phyloP scores from a whole-genome alignment of 129 eudicot genomes.

The Deinandra increscens region DNA sequence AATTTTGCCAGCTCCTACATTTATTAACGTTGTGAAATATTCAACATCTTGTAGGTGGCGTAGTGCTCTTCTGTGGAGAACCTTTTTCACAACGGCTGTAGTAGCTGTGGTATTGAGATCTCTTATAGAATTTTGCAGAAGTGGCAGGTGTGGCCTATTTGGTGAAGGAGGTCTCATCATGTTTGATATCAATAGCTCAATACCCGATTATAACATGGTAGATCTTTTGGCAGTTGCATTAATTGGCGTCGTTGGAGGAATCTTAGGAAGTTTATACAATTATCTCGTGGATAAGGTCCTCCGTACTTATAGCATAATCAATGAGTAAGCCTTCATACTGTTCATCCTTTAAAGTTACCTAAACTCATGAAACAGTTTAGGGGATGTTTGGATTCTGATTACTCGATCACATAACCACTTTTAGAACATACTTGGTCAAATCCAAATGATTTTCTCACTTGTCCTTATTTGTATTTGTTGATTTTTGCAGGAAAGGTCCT shows the following conservation, averaged over 20 bases:
- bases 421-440: not conserved
- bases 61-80: constrained; percentile 99
- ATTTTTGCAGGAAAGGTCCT: constrained; percentile 80
- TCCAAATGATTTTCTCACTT: not conserved
- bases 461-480: constrained; percentile 15
- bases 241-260: constrained; percentile 83
- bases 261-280: constrained; percentile 81
- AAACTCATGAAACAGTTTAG: not conserved
- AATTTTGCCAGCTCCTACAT: not conserved
- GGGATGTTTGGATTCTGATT: not conserved
- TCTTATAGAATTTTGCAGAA: constrained; percentile 59
- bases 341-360: not conserved
- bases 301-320: constrained; percentile 67
- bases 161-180: constrained; percentile 94
- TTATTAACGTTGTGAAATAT: not conserved
- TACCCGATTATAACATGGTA: constrained; percentile 46
- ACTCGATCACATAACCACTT: not conserved
- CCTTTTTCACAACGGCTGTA: constrained; percentile 91
- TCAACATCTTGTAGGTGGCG: constrained; percentile 73
- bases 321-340: constrained; percentile 53
- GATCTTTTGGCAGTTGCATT: constrained; percentile 73
- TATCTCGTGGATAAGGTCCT: constrained; percentile 86
- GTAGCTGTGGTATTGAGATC: constrained; percentile 91
- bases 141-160: constrained; percentile 81
- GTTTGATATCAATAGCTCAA: constrained; percentile 72